Percentiles rank a stretch among this genome's conserved stretches.
These are phyloP conservation scores for Fusarium sp. DNA, from an alignment of 2,329 filamentous ascomycete genomes.

Conservation along the genomic window DNA sequence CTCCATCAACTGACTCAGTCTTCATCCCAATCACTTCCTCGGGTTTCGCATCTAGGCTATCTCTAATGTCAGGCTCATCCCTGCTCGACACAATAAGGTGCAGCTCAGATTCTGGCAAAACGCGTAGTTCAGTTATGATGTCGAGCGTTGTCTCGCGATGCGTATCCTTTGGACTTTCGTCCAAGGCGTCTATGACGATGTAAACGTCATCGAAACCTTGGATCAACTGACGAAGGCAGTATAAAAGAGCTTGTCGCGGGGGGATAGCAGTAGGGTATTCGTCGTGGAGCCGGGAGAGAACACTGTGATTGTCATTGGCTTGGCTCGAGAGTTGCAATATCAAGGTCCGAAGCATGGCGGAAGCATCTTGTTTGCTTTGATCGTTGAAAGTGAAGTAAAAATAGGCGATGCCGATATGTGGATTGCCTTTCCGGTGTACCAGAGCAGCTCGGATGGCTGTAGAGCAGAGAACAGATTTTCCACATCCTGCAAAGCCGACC, in stretches of 20 bases:
- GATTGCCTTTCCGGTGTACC: constrained; percentile 38
- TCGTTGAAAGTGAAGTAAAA: constrained; percentile 61
- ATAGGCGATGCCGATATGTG: constrained; percentile 52
- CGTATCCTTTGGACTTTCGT: constrained; percentile 53
- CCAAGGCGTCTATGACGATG: constrained; percentile 57
- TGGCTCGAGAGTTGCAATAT: constrained; percentile 54
- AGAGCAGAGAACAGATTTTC: too few relatives aligned
- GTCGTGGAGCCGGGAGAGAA: constrained; percentile 38
- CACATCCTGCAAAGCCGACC: too few relatives aligned
- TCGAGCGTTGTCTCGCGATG: constrained; percentile 49
- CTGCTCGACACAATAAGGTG: constrained; percentile 56
- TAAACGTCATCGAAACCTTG: constrained; percentile 52
- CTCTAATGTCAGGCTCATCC: constrained; percentile 52
- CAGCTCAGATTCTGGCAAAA: constrained; percentile 43
- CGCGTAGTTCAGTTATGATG: constrained; percentile 45
- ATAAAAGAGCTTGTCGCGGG: constrained; percentile 40
- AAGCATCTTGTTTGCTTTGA: constrained; percentile 51
- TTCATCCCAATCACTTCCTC: constrained; percentile 34
- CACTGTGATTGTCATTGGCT: constrained; percentile 31
- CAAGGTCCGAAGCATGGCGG: constrained; percentile 53
- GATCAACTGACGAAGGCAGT: constrained; percentile 45
- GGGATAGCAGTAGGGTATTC: constrained; percentile 35
- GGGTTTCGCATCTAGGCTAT: constrained; percentile 22
- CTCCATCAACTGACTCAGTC: constrained; percentile 15
- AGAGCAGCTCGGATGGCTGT: not conserved